These are phyloP conservation scores for Candida berthetii DNA, from an alignment of 805 yeast genomes.

Conservation along the genomic window DNA sequence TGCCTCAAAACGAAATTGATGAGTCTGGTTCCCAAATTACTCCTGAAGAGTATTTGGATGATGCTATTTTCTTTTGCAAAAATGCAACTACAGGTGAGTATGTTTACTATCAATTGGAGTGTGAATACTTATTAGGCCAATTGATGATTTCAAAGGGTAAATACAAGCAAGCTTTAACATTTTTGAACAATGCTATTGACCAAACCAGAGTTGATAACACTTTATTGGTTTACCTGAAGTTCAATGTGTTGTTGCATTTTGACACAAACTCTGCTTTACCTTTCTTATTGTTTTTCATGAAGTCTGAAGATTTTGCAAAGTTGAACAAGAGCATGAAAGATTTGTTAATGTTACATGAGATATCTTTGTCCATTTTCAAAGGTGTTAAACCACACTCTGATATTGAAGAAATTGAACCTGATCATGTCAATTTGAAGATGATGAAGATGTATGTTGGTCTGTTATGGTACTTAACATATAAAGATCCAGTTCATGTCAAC, in stretches of 20 bases:
- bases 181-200: neutral
- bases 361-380: slow-evolving; percentile 5
- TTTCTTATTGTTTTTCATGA: slow-evolving; percentile 1
- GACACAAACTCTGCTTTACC: slow-evolving; percentile 10
- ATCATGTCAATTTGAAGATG: neutral
- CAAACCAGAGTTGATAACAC: neutral
- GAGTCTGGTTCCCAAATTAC: neutral
- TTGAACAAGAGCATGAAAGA: slow-evolving; percentile 2
- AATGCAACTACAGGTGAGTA: neutral
- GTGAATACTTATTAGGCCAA: slow-evolving; percentile 4
- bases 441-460: neutral
- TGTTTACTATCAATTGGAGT: slow-evolving; percentile 1
- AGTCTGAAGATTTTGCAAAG: neutral
- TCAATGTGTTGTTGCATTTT: slow-evolving; percentile 2
- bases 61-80: slow-evolving; percentile 10
- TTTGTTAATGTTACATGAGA: slow-evolving; percentile 7
- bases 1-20: neutral
- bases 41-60: slow-evolving; percentile 9
- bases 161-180: slow-evolving; percentile 7
- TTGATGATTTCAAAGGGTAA: slow-evolving; percentile 1
- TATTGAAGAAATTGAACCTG: neutral
- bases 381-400: slow-evolving; percentile 5
- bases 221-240: slow-evolving; percentile 6
- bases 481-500: neutral
- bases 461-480: neutral